A percentile compares a stretch with the other conserved stretches of the same genome.
These are phyloP conservation scores for Erysimum cheiranthoides DNA, from an alignment of 345 rosid genomes.

Conservation along the genomic window DNA sequence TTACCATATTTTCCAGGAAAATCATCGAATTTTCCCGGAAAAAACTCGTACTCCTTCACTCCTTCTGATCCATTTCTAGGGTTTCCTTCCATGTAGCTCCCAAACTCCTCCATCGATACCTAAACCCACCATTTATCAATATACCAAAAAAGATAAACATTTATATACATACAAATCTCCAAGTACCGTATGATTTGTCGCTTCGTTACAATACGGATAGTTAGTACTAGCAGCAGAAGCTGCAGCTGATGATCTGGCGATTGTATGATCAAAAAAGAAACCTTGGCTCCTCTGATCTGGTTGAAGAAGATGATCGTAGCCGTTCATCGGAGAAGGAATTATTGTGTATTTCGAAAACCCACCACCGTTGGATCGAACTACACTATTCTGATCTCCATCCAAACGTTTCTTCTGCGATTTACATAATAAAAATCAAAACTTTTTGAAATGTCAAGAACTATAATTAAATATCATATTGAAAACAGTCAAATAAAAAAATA, in stretches of 20 bases:
- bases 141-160: not conserved
- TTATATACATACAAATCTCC: not conserved
- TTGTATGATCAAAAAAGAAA: conserved; percentile 35
- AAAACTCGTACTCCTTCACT: conserved; percentile 72
- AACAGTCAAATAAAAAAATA: not conserved
- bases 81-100: conserved; percentile 49
- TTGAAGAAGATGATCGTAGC: conserved; percentile 34
- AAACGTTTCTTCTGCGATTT: conserved; percentile 58
- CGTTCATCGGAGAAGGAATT: conserved; percentile 38
- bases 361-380: conserved; percentile 46
- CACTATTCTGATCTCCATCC: conserved; percentile 46
- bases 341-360: conserved; percentile 40
- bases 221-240: conserved; percentile 5
- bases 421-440: conserved; percentile 12
- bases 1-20: conserved; percentile 46
- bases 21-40: conserved; percentile 57
- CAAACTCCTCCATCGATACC: conserved; percentile 39
- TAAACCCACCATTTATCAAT: not conserved
- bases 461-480: not conserved
- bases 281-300: conserved; percentile 29
- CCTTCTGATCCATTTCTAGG: conserved; percentile 43
- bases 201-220: conserved; percentile 25
- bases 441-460: conserved; percentile 1
- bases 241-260: conserved; percentile 35
- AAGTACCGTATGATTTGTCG: conserved; percentile 38